Base-by-base conservation (phyloP, 1,139 yeast genomes). In the Yamadazyma atlantica region DNA sequence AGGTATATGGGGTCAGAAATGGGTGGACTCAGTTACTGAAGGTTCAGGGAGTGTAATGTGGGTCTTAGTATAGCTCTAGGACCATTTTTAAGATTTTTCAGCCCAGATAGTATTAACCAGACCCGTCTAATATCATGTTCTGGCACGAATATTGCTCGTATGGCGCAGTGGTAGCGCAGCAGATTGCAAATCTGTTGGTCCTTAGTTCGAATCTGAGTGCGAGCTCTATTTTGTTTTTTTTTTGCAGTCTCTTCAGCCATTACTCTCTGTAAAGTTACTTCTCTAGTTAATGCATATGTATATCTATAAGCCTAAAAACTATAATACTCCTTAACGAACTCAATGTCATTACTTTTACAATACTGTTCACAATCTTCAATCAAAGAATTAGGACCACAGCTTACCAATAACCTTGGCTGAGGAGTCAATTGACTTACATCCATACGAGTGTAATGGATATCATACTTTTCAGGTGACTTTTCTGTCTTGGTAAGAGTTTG, bases 341-440 rank as follows among this genome's bases (percentile, higher is more conserved):
- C 27, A 16, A 35, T 30, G n/a, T 30, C 15, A 7, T 40, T 34
- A 10, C 12, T 22, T 10, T 10, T 14, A 16, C 30, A 28, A 13
- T 80, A 70, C 1, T 31, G 37, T 33, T 58, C 48, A n/a, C 75
- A 75, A 16, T 77, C 80, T 2, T 46, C 30, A 14, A 81, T 75
- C 42, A 86, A 59, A 0, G 67, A 49, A 2, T 58, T 60, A 0
- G 90, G 88, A 0, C 95, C 95, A 61, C 94, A 85, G 0, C 86
- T 77, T n/a, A 85, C 60, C 0, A 83, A 64, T 10, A 54, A 43
- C 16, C 53, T 47, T 1, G 68, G 49, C 3, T 28, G 7, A 3
- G 30, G 30, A 4, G 30, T 16, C 12, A 28, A 16, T 6, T 16
- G n/a, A 5, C 21, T 16, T 4, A 28, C 21, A 16, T 28, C 21